phyloP scores from a whole-genome alignment of 2,329 filamentous ascomycete genomes.

The Hirsutella thompsonii region DNA sequence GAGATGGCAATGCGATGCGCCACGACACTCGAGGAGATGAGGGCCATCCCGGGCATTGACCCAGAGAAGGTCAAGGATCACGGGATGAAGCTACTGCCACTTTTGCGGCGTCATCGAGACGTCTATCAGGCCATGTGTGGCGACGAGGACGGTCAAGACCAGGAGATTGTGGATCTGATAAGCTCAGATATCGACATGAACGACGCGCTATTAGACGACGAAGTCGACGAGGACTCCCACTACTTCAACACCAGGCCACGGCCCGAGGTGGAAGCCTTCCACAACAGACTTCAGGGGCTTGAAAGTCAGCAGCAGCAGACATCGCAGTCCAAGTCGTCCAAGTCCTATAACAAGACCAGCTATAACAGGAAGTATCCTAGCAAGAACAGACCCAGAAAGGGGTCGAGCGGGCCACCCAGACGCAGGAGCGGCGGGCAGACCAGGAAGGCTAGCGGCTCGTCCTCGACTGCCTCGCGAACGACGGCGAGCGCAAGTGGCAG shows the following conservation, averaged over 20 bases:
- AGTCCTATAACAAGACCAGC: conserved; percentile 12
- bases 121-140: conserved; percentile 39
- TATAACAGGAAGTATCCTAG: conserved; percentile 13
- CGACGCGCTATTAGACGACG: conserved; percentile 20
- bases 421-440: conserved; percentile 15
- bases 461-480: conserved; percentile 9
- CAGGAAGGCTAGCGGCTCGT: conserved; percentile 18
- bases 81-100: conserved; percentile 45
- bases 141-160: conserved; percentile 11
- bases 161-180: conserved; percentile 42
- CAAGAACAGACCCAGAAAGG: conserved; percentile 17
- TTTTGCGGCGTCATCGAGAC: conserved; percentile 36
- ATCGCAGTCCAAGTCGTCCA: conserved; percentile 10
- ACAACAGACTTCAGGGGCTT: conserved; percentile 17
- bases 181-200: conserved; percentile 28
- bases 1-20: conserved; percentile 65
- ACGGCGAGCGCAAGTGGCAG: conserved; percentile 3
- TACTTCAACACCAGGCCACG: conserved; percentile 26
- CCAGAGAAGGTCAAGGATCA: conserved; percentile 46
- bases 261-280: conserved; percentile 20
- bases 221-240: conserved; percentile 28
- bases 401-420: conserved; percentile 14
- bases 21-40: conserved; percentile 46
- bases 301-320: conserved; percentile 10
- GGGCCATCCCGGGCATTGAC: conserved; percentile 48